phyloP scores from a whole-genome alignment of 1,284 basidiomycete genomes.

The Puccinia novopanici region DNA sequence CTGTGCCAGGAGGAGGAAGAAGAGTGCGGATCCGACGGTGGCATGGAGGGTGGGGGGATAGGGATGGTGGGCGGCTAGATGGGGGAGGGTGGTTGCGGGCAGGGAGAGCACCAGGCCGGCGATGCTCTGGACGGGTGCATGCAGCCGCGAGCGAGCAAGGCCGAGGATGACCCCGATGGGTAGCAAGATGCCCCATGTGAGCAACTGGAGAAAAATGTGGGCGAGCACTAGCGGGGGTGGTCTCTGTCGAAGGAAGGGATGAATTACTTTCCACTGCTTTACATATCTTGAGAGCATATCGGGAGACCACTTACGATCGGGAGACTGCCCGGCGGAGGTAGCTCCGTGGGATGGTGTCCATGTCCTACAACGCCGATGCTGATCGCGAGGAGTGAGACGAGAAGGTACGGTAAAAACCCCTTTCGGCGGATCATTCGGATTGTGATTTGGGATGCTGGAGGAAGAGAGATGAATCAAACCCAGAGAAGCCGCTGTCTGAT shows the following conservation, averaged over 20 bases:
- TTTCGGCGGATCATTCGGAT: background rate
- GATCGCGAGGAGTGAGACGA: background rate
- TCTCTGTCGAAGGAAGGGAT: background rate
- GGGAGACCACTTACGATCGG: constrained; percentile 55
- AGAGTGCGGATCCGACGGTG: constrained; percentile 55
- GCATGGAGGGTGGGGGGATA: constrained; percentile 58
- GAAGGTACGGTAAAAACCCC: background rate
- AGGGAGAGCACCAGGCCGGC: constrained; percentile 55
- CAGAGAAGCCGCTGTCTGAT: background rate
- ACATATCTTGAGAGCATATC: constrained; percentile 54
- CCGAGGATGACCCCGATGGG: constrained; percentile 58
- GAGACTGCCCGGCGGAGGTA: constrained; percentile 55
- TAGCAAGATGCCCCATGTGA: constrained; percentile 25
- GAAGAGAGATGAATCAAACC: background rate
- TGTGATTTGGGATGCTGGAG: too few relatives aligned
- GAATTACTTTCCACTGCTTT: background rate
- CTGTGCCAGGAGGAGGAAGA: constrained; percentile 63
- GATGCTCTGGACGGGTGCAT: constrained; percentile 56
- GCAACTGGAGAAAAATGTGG: constrained; percentile 22
- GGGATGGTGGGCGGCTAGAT: constrained; percentile 53
- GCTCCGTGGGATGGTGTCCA: constrained; percentile 54
- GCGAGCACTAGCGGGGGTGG: constrained; percentile 6
- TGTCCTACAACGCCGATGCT: constrained; percentile 52
- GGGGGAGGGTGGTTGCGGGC: constrained; percentile 57
- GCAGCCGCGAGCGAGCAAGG: constrained; percentile 56